These are phyloP conservation scores for Pelargonium citronellum DNA, from an alignment of 441 rosid species.

Conservation along the genomic window DNA sequence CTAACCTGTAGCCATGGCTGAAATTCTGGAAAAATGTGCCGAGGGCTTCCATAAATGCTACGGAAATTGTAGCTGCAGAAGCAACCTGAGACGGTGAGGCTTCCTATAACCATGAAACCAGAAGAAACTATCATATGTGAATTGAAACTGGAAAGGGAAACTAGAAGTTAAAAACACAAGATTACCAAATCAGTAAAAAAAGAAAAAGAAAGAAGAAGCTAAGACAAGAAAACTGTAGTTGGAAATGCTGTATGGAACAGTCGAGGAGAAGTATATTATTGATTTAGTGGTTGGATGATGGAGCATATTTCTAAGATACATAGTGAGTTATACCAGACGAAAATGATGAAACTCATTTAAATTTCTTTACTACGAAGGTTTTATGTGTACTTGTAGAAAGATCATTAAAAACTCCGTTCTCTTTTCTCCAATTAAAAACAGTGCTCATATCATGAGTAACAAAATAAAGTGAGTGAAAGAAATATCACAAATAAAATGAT, in stretches of 20 bases:
- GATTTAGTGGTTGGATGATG: no score
- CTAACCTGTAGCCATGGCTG: slow-evolving; percentile 84
- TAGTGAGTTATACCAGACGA: background rate
- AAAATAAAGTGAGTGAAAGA: background rate
- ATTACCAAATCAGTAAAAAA: background rate
- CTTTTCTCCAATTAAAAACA: background rate
- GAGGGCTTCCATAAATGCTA: slow-evolving; percentile 94
- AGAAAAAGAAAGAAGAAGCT: background rate
- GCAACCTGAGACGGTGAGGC: slow-evolving; percentile 91
- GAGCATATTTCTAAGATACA: background rate
- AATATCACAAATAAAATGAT: background rate
- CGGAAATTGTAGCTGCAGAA: slow-evolving; percentile 87
- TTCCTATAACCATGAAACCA: slow-evolving; percentile 47
- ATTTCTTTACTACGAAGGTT: background rate
- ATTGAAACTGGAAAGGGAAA: background rate
- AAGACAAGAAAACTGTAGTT: background rate
- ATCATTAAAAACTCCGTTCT: background rate
- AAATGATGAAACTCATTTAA: background rate
- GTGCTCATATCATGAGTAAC: background rate
- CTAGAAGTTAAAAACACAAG: background rate
- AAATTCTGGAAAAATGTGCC: slow-evolving; percentile 71
- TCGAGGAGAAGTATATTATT: background rate
- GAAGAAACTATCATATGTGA: background rate
- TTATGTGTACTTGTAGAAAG: background rate
- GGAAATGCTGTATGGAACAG: background rate